Base-by-base conservation (phyloP, 371 early-diverging fungal species). In the Mortierella sp. region DNA sequence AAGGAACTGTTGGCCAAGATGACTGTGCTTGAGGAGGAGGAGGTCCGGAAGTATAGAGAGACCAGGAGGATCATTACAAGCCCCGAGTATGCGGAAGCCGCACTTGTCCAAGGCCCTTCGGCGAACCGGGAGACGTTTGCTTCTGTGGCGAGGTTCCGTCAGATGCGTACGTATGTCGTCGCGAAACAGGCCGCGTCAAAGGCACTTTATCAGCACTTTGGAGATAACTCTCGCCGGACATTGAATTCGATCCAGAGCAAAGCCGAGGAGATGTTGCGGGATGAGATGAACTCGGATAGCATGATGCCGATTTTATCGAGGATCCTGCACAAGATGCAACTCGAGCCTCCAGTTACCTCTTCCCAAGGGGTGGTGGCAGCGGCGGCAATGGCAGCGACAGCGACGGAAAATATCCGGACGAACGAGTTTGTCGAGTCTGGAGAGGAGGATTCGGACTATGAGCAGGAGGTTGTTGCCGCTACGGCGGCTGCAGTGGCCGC, bases 361-460 rank as follows among this genome's bases (percentile, higher is more conserved):
- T 18, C 29, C 21, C 18, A 32, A 14, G 16, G 3, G 35, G 29
- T 18, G 5, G 8, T 18, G 2, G 6, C 35, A 35, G 32, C 38
- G 35, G 63, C 51, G 51, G 4, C 18, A 5, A 12, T 18, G 5
- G 8, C 35, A 0, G 6, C 35, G 63, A 18, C 38, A 21, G 63
- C 51, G 51, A 4, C 63, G 38, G 35, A 63, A 35, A 18, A 63
- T 35, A 35, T 63, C 41, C 4, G 68, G 68, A 72, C 49, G 24
- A 46, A 29, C 29, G 51, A 72, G 72, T 51, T 43, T 48, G 46
- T 46, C 14, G 24, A 38, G 35, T 21, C 49, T 35, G 48, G 51
- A 16, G 72, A 72, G 18, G 51, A 72, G 35, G 72, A 72, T 35
- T 49, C 46, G 21, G 72, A 72, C 14, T 24, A 48, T 49, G 72